Base-by-base conservation (phyloP, 192 early-diverging fungal species). In the Geranomyces variabilis region DNA sequence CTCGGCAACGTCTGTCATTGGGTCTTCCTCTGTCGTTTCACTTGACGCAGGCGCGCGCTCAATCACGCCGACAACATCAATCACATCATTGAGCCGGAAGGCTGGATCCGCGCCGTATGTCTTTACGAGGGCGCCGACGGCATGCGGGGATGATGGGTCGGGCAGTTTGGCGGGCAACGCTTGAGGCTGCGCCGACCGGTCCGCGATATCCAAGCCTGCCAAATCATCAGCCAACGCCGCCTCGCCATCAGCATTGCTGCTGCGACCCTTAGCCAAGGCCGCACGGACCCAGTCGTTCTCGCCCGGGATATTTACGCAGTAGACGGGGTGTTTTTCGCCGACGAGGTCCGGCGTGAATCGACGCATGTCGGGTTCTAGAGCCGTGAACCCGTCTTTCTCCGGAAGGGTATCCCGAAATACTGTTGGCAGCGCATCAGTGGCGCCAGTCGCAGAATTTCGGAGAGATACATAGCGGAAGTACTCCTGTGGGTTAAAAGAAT, bases 401-500 rank as follows among this genome's bases (percentile, higher is more conserved):
- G 55, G 41, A 14, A 70, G 1, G 0, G 55, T 34, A 41, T 70
- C 69, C 9, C 69, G n/a, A 36, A 33, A 70, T 7, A 70, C 28
- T 21, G 58, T 70, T 46, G 57, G 26, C 6, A 60, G 33, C 31
- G 15, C 9, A 13, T 24, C 24, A 51, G 17, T 64, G 28, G 71
- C 77, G 28, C 77, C 77, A 4, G 72, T 75, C n/a, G 33, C 46
- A 10, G 14, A 0, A 45, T 79, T 64, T 15, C 69, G 31, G 30
- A 75, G 0, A 24, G 53, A 71, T 29, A 74, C 33, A 15, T 70
- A n/a, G 12, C 47, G 22, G 2, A 74, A 47, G 59, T 76, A 80
- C 46, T 77, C 71, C 51, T 80, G 71, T 0, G 71, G 63, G 28
- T 71, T 63, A 55, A 80, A 76, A 1, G 75, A 75, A 56, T 80